phyloP scores from a whole-genome alignment of 305 asterid species.

The Solanum hybrid region DNA sequence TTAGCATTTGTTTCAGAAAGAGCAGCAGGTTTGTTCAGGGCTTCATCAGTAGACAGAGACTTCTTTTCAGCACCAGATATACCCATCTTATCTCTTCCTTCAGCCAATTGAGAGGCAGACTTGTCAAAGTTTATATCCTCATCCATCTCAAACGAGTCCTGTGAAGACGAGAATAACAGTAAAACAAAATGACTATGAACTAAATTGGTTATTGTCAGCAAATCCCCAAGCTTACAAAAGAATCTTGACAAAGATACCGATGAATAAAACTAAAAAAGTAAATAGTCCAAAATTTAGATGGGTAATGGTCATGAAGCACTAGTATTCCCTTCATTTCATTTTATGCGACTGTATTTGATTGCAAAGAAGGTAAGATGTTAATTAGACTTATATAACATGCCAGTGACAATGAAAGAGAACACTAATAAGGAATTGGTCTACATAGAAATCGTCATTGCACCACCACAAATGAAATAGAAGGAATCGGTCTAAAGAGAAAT shows the following conservation, averaged over 20 bases:
- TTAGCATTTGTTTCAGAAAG: constrained; percentile 20
- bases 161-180: not conserved
- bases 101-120: constrained; percentile 18
- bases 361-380: not conserved
- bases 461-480: not conserved
- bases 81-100: constrained; percentile 16
- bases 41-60: constrained; percentile 21
- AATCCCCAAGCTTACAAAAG: not conserved
- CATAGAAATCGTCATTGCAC: not conserved
- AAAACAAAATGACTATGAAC: not conserved
- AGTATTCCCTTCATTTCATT: not conserved
- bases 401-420: not conserved
- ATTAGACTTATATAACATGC: not conserved
- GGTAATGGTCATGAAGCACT: not conserved
- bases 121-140: constrained; percentile 31
- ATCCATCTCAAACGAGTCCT: constrained; percentile 42
- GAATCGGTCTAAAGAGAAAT: not conserved
- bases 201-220: not conserved
- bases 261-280: not conserved
- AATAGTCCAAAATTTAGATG: not conserved
- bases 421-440: not conserved
- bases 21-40: constrained; percentile 10
- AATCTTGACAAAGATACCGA: not conserved
- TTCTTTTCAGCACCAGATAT: constrained; percentile 11
- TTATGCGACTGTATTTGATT: not conserved